These are phyloP conservation scores for Wickerhamiella dianesei DNA, from an alignment of 805 yeast species.

Conservation along the genomic window DNA sequence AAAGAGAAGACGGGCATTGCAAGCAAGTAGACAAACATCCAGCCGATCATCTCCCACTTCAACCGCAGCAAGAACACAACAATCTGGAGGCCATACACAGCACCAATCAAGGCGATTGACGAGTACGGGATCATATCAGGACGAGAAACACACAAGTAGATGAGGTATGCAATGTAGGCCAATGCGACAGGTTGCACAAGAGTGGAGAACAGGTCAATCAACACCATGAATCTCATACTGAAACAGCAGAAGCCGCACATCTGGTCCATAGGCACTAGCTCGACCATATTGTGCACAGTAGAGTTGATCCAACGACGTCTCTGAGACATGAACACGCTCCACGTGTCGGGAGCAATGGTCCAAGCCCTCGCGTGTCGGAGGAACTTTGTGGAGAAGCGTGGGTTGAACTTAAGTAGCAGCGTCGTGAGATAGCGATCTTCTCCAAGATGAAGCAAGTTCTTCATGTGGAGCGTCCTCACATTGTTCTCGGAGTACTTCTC, in stretches of 20 bases:
- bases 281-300: conserved; percentile 49
- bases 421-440: conserved; percentile 49
- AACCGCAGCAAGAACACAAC: conserved; percentile 36
- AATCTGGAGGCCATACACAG: conserved; percentile 48
- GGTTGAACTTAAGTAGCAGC: conserved; percentile 42
- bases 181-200: conserved; percentile 49
- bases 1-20: conserved; percentile 50
- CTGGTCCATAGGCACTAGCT: conserved; percentile 43
- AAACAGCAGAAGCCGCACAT: conserved; percentile 56
- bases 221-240: conserved; percentile 47
- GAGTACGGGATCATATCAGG: conserved; percentile 39
- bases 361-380: conserved; percentile 46
- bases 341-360: conserved; percentile 46
- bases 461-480: conserved; percentile 45
- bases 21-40: conserved; percentile 42
- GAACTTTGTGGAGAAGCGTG: conserved; percentile 41
- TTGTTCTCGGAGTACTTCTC: conserved; percentile 42
- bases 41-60: conserved; percentile 36
- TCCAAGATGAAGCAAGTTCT: conserved; percentile 47
- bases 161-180: conserved; percentile 34
- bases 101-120: conserved; percentile 40
- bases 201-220: conserved; percentile 45
- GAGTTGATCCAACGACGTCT: conserved; percentile 60
- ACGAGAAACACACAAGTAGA: conserved; percentile 36
- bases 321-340: conserved; percentile 45